Base-by-base conservation (phyloP, 2,329 filamentous ascomycete genomes). In the Aspergillus proliferans region DNA sequence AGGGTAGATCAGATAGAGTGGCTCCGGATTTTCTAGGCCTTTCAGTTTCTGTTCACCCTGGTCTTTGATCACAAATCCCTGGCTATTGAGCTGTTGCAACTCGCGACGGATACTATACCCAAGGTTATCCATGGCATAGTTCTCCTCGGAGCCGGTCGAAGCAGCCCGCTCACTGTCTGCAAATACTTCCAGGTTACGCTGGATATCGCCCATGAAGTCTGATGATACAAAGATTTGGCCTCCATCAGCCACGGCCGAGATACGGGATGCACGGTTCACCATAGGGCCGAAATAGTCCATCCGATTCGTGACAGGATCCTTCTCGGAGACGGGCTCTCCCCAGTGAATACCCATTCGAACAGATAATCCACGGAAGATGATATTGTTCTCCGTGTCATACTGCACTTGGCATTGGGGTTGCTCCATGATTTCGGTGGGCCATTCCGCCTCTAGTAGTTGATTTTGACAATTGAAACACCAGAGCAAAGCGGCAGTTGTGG, bases 251-350 rank as follows among this genome's bases (percentile, higher is more conserved):
- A 95, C 91, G 19, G 88, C 86, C 6, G 89, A 93, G 56, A 98
- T 95, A 72, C 93, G 87, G 14, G 93, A 87, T 0, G 93, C 89
- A 64, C 94, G 91, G 72, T 98, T 98, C 62, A 98, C 93, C 90
- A 98, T 98, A 12, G 93, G 93, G 0, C 93, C 93, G 66, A 97
- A 98, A 72, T 98, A 98, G 63, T 98, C 93, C 93, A 98, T 98
- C 54, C 93, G 89, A 50, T 91, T 86, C 1, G 93, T 98, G 45
- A 98, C 91, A 0, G 93, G 93, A 69, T 98, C 93, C 44, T 86
- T 87, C 69, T 98, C 93, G 65, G 90, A 95, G 60, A 98, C 90
- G 5, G 92, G 93, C 51, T 87, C 84, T 57, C 93, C 93, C 81
- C 87, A 98, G 68, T 98, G 93, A 52, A 95, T 89, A 60, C 93